phyloP scores from a whole-genome alignment of 345 rosid species.

The Cardiospermum halicacabum region DNA sequence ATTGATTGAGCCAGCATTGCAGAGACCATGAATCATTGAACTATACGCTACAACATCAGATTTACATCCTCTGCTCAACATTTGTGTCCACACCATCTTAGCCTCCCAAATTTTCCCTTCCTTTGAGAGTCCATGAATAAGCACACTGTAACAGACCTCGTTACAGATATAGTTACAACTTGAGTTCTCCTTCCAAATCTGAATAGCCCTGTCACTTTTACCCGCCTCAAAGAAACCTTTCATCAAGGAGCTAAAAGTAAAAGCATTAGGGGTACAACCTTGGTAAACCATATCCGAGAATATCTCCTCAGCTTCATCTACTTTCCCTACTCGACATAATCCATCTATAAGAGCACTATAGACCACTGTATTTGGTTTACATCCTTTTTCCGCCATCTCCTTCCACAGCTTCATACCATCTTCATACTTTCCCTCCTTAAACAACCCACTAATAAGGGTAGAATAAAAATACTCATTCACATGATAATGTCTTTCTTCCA shows the following conservation, averaged over 20 bases:
- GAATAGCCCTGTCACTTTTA: conserved; percentile 55
- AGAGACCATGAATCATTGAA: conserved; percentile 85
- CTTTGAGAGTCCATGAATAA: conserved; percentile 72
- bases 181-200: conserved; percentile 71
- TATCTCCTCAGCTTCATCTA: conserved; percentile 56
- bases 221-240: conserved; percentile 66
- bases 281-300: conserved; percentile 48
- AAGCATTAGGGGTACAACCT: conserved; percentile 69
- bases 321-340: conserved; percentile 63
- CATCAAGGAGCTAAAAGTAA: conserved; percentile 85
- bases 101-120: conserved; percentile 65
- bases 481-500: conserved; percentile 73
- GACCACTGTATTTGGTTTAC: conserved; percentile 49
- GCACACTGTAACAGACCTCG: conserved; percentile 67
- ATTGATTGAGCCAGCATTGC: conserved; percentile 53
- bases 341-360: conserved; percentile 79
- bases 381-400: conserved; percentile 52
- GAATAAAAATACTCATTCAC: conserved; percentile 69
- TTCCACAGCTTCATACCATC: conserved; percentile 64
- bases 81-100: conserved; percentile 63
- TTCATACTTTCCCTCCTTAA: conserved; percentile 63
- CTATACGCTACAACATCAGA: conserved; percentile 81
- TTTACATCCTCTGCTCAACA: conserved; percentile 60
- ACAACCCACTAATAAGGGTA: conserved; percentile 68
- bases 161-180: conserved; percentile 31